Percentiles rank a stretch among this genome's conserved stretches.
phyloP scores from a whole-genome alignment of 2,329 filamentous ascomycete genomes.

The Epichloe hybrida region DNA sequence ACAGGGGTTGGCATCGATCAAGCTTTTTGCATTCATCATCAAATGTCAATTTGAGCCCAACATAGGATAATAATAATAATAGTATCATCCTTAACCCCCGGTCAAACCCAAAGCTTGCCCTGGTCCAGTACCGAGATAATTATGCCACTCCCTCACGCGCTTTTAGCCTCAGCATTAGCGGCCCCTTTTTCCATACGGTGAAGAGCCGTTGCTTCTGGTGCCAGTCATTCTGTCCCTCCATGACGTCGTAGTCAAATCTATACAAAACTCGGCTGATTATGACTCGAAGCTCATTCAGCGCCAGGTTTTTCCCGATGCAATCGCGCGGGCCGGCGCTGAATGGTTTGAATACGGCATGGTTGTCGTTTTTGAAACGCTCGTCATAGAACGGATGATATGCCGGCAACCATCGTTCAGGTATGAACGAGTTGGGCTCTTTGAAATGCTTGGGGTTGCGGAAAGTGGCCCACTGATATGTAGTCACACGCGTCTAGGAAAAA shows the following conservation, averaged over 20 bases:
- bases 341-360: conserved; percentile 20
- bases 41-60: too few relatives aligned
- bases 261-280: conserved; percentile 30
- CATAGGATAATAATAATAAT: too few relatives aligned
- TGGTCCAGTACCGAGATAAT: too few relatives aligned
- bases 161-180: conserved; percentile 6
- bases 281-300: conserved; percentile 34
- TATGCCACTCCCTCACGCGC: not conserved
- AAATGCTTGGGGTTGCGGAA: conserved; percentile 31
- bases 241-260: conserved; percentile 27
- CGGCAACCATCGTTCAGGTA: conserved; percentile 32
- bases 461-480: conserved; percentile 30
- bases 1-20: too few relatives aligned
- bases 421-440: conserved; percentile 28
- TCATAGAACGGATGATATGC: conserved; percentile 17
- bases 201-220: conserved; percentile 9
- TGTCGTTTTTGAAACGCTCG: conserved; percentile 26
- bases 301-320: conserved; percentile 28
- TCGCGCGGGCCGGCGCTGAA: conserved; percentile 26
- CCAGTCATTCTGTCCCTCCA: conserved; percentile 14
- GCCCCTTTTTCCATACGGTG: conserved; percentile 10
- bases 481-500: conserved; percentile 24
- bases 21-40: too few relatives aligned
- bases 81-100: too few relatives aligned
- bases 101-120: too few relatives aligned